Conservation (phyloP, 768 basidiomycete species). For the Panaeolus papilionaceus region DNA sequence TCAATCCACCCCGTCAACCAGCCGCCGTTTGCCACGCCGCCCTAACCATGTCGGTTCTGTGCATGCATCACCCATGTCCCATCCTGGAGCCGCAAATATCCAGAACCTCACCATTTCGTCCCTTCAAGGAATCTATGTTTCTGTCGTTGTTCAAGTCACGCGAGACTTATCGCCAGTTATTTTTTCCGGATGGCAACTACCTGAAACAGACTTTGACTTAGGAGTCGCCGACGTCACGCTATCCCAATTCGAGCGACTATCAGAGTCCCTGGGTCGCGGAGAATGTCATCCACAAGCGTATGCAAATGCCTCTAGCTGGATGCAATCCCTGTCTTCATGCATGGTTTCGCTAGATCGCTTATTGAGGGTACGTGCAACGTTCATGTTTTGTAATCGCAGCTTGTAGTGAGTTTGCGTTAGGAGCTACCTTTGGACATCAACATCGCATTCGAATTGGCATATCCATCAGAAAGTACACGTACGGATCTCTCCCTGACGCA, state of each 20-base stretch:
- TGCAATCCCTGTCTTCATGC: constrained; percentile 47
- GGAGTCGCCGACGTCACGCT: constrained; percentile 86
- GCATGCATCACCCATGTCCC: constrained; percentile 72
- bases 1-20: constrained; percentile 45
- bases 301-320: constrained; percentile 46
- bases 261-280: constrained; percentile 54
- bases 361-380: constrained; percentile 58
- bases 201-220: constrained; percentile 74
- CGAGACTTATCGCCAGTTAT: constrained; percentile 91
- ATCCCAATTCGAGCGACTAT: constrained; percentile 77
- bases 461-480: constrained; percentile 60
- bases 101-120: constrained; percentile 87
- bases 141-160: constrained; percentile 90
- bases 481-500: constrained; percentile 48
- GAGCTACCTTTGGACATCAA: constrained; percentile 67
- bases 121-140: constrained; percentile 86
- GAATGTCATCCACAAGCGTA: constrained; percentile 7
- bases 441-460: constrained; percentile 84
- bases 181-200: constrained; percentile 77
- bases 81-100: constrained; percentile 48
- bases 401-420: constrained; percentile 40
- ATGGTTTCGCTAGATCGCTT: constrained; percentile 82
- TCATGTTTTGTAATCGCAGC: constrained; percentile 10
- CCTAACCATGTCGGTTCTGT: constrained; percentile 58
- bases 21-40: constrained; percentile 45